Conservation (phyloP, 176 grass and related monocot genomes). For the Aegilops umbellulata region DNA sequence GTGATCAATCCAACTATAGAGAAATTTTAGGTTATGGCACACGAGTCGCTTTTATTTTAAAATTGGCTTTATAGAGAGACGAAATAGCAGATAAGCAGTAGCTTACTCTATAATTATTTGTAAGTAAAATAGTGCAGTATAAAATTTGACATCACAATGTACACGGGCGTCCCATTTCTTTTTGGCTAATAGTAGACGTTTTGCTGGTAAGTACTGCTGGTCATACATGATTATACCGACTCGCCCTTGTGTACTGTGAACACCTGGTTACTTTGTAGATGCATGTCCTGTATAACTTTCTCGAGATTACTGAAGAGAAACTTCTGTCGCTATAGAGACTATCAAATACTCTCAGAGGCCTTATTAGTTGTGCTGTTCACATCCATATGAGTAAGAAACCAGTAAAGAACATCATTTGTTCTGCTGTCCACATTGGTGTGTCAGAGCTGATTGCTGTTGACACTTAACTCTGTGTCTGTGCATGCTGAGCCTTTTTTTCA, state of each 20-base stretch:
- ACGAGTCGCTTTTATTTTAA: background rate
- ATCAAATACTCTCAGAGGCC: background rate
- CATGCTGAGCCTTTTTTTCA: background rate
- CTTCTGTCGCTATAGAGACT: background rate
- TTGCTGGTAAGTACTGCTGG: background rate
- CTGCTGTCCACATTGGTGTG: background rate
- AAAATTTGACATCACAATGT: background rate
- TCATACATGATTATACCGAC: background rate
- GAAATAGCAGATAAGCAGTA: background rate
- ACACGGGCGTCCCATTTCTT: background rate
- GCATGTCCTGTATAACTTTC: background rate
- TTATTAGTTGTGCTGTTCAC: background rate
- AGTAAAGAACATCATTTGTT: background rate
- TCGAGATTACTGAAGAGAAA: background rate
- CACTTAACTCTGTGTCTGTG: background rate
- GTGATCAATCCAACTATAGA: background rate
- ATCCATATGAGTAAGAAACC: background rate
- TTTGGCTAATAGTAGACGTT: background rate
- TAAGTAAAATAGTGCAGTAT: background rate
- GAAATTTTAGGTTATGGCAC: background rate
- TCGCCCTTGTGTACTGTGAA: background rate
- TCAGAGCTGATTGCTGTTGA: background rate
- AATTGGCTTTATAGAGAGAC: background rate
- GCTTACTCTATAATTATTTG: background rate
- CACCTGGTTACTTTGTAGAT: slow-evolving; percentile 3